These are phyloP conservation scores for Neurospora sp. DNA, from an alignment of 495 filamentous ascomycete genomes.

Conservation along the genomic window DNA sequence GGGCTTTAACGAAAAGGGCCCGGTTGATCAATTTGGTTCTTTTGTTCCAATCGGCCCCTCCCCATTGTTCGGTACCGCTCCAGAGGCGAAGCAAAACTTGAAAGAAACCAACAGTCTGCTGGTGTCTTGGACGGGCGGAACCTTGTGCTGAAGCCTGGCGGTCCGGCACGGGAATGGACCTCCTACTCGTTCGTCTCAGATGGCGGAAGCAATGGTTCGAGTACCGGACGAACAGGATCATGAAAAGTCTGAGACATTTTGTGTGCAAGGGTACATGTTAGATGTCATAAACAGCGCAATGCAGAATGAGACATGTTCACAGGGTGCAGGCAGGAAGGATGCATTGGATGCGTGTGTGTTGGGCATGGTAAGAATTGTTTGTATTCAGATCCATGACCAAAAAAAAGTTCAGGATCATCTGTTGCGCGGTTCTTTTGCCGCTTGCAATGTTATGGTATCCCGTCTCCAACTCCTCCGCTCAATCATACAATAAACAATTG, in stretches of 20 bases:
- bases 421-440: background rate
- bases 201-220: background rate
- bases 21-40: background rate
- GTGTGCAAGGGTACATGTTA: background rate
- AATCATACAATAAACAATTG: background rate
- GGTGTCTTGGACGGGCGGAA: background rate
- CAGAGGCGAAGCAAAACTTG: background rate
- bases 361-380: background rate
- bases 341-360: background rate
- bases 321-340: background rate
- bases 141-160: background rate
- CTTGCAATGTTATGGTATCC: background rate
- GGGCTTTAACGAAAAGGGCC: background rate
- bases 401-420: background rate
- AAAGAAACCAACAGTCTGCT: background rate
- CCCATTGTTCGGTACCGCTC: background rate
- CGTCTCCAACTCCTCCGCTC: background rate
- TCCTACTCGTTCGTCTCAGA: background rate
- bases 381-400: background rate
- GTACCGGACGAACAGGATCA: background rate
- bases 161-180: background rate
- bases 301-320: background rate
- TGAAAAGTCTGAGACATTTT: background rate
- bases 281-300: background rate
- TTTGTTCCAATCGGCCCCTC: background rate